Conservation (phyloP, 768 basidiomycete species). For the Naganishia friedmannii region DNA sequence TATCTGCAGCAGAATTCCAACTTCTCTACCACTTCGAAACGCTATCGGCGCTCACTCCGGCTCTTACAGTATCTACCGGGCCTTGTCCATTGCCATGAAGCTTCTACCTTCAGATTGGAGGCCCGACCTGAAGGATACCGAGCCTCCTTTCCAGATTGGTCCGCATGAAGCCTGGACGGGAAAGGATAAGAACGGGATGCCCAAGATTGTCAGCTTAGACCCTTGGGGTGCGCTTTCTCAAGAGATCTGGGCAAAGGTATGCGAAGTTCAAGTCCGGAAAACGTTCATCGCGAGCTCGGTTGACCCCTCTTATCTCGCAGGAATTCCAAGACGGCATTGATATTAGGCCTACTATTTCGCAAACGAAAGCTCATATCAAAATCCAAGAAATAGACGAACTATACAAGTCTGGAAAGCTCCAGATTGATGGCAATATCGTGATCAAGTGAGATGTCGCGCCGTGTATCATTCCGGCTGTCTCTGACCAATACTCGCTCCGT, state of each 20-base stretch:
- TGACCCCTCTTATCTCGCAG: slow-evolving; percentile 28
- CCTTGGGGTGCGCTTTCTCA: slow-evolving; percentile 64
- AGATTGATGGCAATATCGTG: slow-evolving; percentile 78
- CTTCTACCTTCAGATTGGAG: slow-evolving; percentile 48
- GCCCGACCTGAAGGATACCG: slow-evolving; percentile 48
- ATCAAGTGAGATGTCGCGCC: slow-evolving; percentile 42
- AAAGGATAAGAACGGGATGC: slow-evolving; percentile 55
- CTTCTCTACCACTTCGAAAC: slow-evolving; percentile 67
- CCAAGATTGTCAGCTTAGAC: slow-evolving; percentile 86
- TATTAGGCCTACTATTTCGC: slow-evolving; percentile 84
- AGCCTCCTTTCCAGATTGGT: slow-evolving; percentile 77
- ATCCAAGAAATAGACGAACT: slow-evolving; percentile 86
- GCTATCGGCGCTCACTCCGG: slow-evolving; percentile 91
- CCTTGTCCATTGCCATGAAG: slow-evolving; percentile 79
- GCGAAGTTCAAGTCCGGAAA: neutral
- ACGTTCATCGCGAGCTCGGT: neutral
- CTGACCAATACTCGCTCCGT: neutral
- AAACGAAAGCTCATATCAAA: slow-evolving; percentile 90
- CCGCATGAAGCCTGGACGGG: slow-evolving; percentile 71
- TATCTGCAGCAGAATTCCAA: slow-evolving; percentile 78
- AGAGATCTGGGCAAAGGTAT: slow-evolving; percentile 9
- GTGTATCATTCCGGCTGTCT: no score
- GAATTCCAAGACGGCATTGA: slow-evolving; percentile 63
- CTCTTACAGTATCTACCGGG: slow-evolving; percentile 90
- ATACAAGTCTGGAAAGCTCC: slow-evolving; percentile 67